These are phyloP conservation scores for Harringtonia aguacate DNA, from an alignment of 2,329 filamentous ascomycete genomes.

Conservation along the genomic window DNA sequence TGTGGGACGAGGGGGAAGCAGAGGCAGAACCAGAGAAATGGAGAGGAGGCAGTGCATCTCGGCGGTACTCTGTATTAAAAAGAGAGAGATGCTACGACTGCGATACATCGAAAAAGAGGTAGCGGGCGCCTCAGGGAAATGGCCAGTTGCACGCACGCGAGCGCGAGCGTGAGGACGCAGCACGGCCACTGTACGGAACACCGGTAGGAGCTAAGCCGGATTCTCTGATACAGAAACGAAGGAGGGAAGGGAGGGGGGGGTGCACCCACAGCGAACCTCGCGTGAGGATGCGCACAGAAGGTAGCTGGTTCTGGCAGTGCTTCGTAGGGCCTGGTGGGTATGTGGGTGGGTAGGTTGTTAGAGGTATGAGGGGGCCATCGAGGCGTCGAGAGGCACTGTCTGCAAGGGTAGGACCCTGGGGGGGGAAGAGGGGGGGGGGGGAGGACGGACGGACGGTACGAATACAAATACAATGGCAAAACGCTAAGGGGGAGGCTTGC, in stretches of 20 bases:
- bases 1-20: not conserved
- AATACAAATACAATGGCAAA: too few species aligned
- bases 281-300: not conserved
- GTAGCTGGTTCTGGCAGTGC: too few species aligned
- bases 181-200: conserved; percentile 35
- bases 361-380: conserved; percentile 5
- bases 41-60: conserved; percentile 28
- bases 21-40: not conserved
- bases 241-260: conserved; percentile 11
- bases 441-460: too few species aligned
- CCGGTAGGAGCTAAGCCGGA: conserved; percentile 41
- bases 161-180: conserved; percentile 13
- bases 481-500: not conserved
- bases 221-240: conserved; percentile 34
- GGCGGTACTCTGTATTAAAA: conserved; percentile 36
- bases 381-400: conserved; percentile 16
- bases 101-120: too few species aligned
- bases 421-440: too few species aligned
- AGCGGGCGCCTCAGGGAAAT: too few species aligned
- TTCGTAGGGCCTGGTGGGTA: not conserved
- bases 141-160: not conserved
- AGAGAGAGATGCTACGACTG: conserved; percentile 15
- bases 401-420: not conserved
- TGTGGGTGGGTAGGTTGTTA: not conserved
- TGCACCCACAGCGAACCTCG: not conserved